Base-by-base conservation (phyloP, 2,329 filamentous ascomycete species). In the Xylariaceae sp. region DNA sequence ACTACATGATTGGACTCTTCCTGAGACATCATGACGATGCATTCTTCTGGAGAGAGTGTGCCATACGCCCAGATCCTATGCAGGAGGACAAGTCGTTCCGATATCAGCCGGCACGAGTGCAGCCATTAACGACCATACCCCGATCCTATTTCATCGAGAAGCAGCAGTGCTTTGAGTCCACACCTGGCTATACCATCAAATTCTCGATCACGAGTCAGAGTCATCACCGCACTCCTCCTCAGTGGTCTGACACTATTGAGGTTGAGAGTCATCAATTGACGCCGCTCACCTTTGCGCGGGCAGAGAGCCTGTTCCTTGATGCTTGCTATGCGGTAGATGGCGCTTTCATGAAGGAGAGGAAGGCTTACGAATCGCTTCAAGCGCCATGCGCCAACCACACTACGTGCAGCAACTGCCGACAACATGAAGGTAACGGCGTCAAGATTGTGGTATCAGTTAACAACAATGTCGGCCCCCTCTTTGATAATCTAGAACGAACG, bases 1-100 rank as follows among this genome's bases (percentile, higher is more conserved):
- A 83, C 65, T 73, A 76, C 56, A 80, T 81, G 65, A 66, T 83
- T 60, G 80, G 78, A 11, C 71, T 81, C 7, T 83, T 82, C 62
- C 67, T 83, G 11, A 73, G 75, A 51, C 75, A 74, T 44, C 79
- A 83, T 61, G 81, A 83, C 67, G 69, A 75, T n/a, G 72, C 71
- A 17, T 83, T 82, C 64, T 71, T 71, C 48, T 82, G 79, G 80
- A 72, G 76, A 23, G 73, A 77, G 42, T 72, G 75, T 3, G 73
- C 76, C 2, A 73, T 77, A n/a, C 69, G 72, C 23, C 76, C 80
- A 49, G 66, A 73, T 23, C 67, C 72, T 17, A 69, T 70, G 5
- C 68, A 73, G 47, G 71, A 70, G 39, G 71, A 73, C 34, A 75
- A 76, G 58, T 75, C 76, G 13, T 71, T 74, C 53, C 70, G 70